Base-by-base conservation (phyloP, 805 yeast genomes). In the Metschnikowia koreensis region DNA sequence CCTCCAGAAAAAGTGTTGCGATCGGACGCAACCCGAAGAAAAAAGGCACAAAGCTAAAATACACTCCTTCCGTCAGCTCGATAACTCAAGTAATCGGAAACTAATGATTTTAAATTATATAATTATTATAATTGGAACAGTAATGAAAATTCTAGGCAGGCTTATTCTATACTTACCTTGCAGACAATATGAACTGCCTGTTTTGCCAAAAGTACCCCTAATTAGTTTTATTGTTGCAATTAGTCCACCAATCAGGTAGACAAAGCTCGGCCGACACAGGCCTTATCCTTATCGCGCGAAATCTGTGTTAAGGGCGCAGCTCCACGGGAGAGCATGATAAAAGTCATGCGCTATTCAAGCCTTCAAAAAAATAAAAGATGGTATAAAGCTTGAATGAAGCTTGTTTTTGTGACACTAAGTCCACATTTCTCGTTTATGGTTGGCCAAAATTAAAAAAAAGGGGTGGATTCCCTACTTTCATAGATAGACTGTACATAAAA, bases 231-330 rank as follows among this genome's bases (percentile, higher is more conserved):
- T 22, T 22, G 22, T 22, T 31, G 13, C 34, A 31, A 31, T 10
- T 31, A 6, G 34, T 31, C 13, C 34, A 31, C 34, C 34, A 31
- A 31, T 31, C 34, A 31, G 13, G 34, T 12, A 31, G 12, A 9
- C 34, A 31, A 2, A 10, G 26, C 9, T 41, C 11, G 26, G 45
- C 45, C 38, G 45, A 31, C 38, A 37, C 29, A 42, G 45, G 45
- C 37, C 45, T 42, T 42, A 42, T 42, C 45, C 31, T 28, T 10
- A 31, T 28, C 11, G 45, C 45, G 45, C 45, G 45, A 31, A 31
- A n/a, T 36, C 45, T 34, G 37, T 42, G 22, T 22, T 22, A 22
- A 22, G 22, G 22, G 22, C 22, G 22, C 22, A 22, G 22, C 22
- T 4, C 22, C 22, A 22, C 22, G 22, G 22, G 22, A 22, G 22